Conservation (phyloP, 2,329 filamentous ascomycete species). For the Didymella keratinophila region DNA sequence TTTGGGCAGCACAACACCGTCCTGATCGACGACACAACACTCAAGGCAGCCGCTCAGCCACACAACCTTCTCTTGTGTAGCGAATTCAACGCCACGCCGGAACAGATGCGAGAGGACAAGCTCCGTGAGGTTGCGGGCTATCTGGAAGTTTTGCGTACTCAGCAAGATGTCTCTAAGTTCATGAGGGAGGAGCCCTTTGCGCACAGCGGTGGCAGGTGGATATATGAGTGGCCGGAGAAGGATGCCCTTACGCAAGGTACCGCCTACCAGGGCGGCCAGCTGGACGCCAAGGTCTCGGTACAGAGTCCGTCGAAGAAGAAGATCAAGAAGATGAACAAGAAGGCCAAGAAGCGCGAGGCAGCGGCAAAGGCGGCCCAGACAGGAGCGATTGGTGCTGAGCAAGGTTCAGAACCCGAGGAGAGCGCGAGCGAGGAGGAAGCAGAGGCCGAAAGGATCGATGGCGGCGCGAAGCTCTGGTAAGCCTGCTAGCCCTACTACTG, state of each 20-base stretch:
- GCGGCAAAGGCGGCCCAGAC: not conserved
- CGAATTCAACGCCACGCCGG: constrained; percentile 69
- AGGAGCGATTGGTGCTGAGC: not conserved
- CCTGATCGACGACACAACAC: constrained; percentile 81
- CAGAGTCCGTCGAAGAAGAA: constrained; percentile 11
- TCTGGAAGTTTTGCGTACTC: constrained; percentile 59
- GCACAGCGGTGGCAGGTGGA: constrained; percentile 34
- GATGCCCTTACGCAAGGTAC: constrained; percentile 3
- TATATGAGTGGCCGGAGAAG: constrained; percentile 37
- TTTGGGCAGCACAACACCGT: constrained; percentile 91
- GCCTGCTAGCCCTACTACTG: not conserved
- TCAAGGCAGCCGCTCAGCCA: constrained; percentile 85
- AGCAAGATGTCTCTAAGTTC: constrained; percentile 69
- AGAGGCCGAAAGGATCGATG: not conserved
- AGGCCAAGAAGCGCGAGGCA: constrained; percentile 14
- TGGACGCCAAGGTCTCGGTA: constrained; percentile 13
- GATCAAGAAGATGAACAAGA: constrained; percentile 10
- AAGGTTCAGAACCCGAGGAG: not conserved
- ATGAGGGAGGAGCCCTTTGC: constrained; percentile 55
- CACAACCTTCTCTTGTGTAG: constrained; percentile 82
- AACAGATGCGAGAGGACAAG: constrained; percentile 53
- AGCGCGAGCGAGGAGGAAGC: constrained; percentile 2
- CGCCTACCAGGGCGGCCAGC: constrained; percentile 3
- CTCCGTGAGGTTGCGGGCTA: constrained; percentile 61
- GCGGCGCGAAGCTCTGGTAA: constrained; percentile 7